These are phyloP conservation scores for Marsdenia floribunda DNA, from an alignment of 257 asterid genomes.

Conservation along the genomic window DNA sequence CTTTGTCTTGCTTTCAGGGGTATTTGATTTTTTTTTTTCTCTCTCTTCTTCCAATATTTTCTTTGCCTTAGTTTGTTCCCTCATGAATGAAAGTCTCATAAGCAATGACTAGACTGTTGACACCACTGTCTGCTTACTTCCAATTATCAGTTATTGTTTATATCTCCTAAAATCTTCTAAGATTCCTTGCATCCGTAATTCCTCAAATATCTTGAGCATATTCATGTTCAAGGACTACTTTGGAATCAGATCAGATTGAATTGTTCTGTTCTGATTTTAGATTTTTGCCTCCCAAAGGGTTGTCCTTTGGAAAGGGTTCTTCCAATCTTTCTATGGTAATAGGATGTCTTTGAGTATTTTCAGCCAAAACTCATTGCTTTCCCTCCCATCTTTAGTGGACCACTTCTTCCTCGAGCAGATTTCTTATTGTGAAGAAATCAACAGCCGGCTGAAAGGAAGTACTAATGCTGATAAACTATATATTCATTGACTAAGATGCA, in stretches of 20 bases:
- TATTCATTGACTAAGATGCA: not conserved
- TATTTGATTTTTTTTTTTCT: not conserved
- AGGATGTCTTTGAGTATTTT: not conserved
- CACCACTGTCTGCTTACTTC: not conserved
- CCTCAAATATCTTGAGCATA: not conserved
- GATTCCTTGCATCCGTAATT: not conserved
- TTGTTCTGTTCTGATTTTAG: not conserved
- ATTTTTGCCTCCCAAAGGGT: not conserved
- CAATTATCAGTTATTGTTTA: not conserved
- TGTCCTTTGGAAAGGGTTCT: not conserved
- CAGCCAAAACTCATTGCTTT: not conserved
- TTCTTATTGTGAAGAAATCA: constrained; percentile 18
- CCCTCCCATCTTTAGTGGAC: constrained; percentile 11
- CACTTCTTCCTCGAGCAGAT: constrained; percentile 20
- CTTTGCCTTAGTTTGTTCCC: not conserved
- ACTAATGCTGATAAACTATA: constrained; percentile 13
- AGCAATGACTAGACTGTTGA: not conserved
- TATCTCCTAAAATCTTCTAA: not conserved
- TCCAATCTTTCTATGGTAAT: not conserved
- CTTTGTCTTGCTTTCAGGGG: not conserved
- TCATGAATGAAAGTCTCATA: not conserved
- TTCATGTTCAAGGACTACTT: not conserved
- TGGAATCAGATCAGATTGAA: not conserved
- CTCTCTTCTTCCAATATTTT: not conserved
- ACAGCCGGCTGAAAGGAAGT: constrained; percentile 8